phyloP scores from a whole-genome alignment of 1,284 basidiomycete species.

The Trichosporon inkin region DNA sequence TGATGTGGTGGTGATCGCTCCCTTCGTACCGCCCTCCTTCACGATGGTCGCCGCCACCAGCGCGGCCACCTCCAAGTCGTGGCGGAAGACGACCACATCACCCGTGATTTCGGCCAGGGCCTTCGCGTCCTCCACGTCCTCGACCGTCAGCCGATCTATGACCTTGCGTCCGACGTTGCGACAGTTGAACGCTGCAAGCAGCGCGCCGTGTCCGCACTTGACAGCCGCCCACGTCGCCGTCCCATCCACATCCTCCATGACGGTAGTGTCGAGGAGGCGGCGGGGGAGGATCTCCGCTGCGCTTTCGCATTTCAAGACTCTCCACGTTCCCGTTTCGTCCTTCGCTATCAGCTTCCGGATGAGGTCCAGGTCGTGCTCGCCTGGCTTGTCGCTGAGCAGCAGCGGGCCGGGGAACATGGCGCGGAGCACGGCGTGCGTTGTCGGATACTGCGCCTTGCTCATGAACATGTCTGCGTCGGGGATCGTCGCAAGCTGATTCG shows the following conservation, averaged over 20 bases:
- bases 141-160: slow-evolving; percentile 3
- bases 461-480: slow-evolving; percentile 45
- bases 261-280: slow-evolving; percentile 1
- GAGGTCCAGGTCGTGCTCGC: slow-evolving; percentile 19
- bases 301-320: slow-evolving; percentile 1
- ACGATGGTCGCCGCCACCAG: neutral
- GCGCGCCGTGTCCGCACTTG: neutral
- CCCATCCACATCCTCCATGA: slow-evolving; percentile 12
- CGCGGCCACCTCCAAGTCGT: neutral
- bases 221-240: slow-evolving; percentile 15
- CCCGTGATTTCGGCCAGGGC: neutral
- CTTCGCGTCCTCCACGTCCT: slow-evolving; percentile 13
- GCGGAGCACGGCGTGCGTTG: slow-evolving; percentile 35
- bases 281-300: slow-evolving; percentile 9
- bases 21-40: neutral
- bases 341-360: slow-evolving; percentile 19
- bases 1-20: too few relatives aligned
- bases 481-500: slow-evolving; percentile 29
- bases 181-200: slow-evolving; percentile 13
- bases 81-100: neutral
- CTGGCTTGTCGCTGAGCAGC: slow-evolving; percentile 35
- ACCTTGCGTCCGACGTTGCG: slow-evolving; percentile 3
- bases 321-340: neutral
- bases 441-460: slow-evolving; percentile 23
- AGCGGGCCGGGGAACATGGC: slow-evolving; percentile 33